These are phyloP conservation scores for Aspergillus brunneoviolaceus DNA, from an alignment of 2,329 filamentous ascomycete species.

Conservation along the genomic window DNA sequence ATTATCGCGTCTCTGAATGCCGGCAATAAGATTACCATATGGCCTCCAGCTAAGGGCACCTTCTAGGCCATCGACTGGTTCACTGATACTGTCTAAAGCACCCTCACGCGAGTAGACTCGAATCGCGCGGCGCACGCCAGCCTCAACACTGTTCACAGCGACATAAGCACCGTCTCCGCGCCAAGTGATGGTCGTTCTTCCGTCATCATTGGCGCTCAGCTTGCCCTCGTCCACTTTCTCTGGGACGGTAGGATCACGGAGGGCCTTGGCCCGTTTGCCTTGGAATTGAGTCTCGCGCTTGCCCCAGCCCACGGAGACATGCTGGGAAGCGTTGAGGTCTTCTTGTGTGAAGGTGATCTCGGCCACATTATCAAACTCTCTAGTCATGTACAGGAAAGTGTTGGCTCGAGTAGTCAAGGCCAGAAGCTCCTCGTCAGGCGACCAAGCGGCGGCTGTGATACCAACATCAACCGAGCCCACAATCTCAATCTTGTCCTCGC, in stretches of 20 bases:
- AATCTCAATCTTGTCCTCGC: slow-evolving; percentile 85
- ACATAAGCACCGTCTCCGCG: slow-evolving; percentile 90
- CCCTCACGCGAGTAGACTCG: slow-evolving; percentile 90
- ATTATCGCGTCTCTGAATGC: slow-evolving; percentile 69
- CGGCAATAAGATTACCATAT: slow-evolving; percentile 84
- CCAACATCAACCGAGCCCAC: slow-evolving; percentile 91
- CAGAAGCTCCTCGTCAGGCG: slow-evolving; percentile 89
- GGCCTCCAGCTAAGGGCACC: slow-evolving; percentile 87
- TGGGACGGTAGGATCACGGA: slow-evolving; percentile 91
- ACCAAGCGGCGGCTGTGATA: slow-evolving; percentile 87
- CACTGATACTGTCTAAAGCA: slow-evolving; percentile 85
- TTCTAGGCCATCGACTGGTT: slow-evolving; percentile 91
- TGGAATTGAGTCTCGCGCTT: slow-evolving; percentile 98
- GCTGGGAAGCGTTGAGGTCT: slow-evolving; percentile 82
- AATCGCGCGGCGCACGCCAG: slow-evolving; percentile 70
- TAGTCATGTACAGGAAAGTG: slow-evolving; percentile 88
- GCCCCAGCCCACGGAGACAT: slow-evolving; percentile 97
- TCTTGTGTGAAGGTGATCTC: slow-evolving; percentile 70
- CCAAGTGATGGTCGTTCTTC: slow-evolving; percentile 76
- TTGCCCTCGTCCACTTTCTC: slow-evolving; percentile 85
- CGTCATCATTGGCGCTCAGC: slow-evolving; percentile 72
- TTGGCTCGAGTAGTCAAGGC: slow-evolving; percentile 76
- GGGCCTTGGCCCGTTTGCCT: slow-evolving; percentile 79
- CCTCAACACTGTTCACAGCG: slow-evolving; percentile 77
- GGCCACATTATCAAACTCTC: slow-evolving; percentile 79